Conservation (phyloP, 2,329 filamentous ascomycete genomes). For the Proliferodiscus dingleyae region DNA sequence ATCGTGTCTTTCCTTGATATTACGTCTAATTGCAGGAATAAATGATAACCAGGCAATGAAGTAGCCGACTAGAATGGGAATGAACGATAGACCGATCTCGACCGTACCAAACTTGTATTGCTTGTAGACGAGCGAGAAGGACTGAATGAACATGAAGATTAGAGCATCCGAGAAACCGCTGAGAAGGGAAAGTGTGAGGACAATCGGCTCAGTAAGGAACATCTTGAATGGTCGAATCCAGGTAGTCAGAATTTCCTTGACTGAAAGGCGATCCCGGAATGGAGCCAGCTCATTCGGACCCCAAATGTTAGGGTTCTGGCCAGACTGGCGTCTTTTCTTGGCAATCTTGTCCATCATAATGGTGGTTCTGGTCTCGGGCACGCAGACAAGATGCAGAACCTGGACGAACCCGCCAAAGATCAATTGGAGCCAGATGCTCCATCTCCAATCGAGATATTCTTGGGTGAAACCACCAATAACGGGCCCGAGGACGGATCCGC, state of each 20-base stretch:
- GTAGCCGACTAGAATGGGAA: slow-evolving; percentile 64
- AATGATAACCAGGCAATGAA: slow-evolving; percentile 56
- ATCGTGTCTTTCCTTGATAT: slow-evolving; percentile 45
- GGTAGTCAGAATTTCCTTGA: slow-evolving; percentile 50
- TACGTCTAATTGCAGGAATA: slow-evolving; percentile 51
- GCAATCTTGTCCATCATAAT: slow-evolving; percentile 76
- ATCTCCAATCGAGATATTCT: slow-evolving; percentile 62
- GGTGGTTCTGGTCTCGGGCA: slow-evolving; percentile 73
- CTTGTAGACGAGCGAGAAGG: slow-evolving; percentile 61
- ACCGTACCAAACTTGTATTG: slow-evolving; percentile 61
- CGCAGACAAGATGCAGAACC: slow-evolving; percentile 58
- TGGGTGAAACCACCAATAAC: slow-evolving; percentile 76
- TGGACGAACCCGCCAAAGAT: slow-evolving; percentile 71
- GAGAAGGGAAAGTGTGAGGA: slow-evolving; percentile 63
- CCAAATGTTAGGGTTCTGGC: slow-evolving; percentile 52
- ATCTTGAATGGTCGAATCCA: slow-evolving; percentile 66
- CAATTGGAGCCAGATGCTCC: slow-evolving; percentile 81
- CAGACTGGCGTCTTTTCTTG: slow-evolving; percentile 63
- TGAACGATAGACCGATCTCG: slow-evolving; percentile 55
- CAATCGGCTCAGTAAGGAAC: slow-evolving; percentile 71
- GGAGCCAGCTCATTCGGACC: slow-evolving; percentile 68
- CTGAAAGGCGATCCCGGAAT: slow-evolving; percentile 53
- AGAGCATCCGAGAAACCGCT: slow-evolving; percentile 70
- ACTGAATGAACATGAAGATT: slow-evolving; percentile 75
- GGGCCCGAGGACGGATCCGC: slow-evolving; percentile 70